Percentiles rank a stretch among this genome's conserved stretches.
Conservation (phyloP, 352 stramenopile genomes). For the Phytophthora capsici region DNA sequence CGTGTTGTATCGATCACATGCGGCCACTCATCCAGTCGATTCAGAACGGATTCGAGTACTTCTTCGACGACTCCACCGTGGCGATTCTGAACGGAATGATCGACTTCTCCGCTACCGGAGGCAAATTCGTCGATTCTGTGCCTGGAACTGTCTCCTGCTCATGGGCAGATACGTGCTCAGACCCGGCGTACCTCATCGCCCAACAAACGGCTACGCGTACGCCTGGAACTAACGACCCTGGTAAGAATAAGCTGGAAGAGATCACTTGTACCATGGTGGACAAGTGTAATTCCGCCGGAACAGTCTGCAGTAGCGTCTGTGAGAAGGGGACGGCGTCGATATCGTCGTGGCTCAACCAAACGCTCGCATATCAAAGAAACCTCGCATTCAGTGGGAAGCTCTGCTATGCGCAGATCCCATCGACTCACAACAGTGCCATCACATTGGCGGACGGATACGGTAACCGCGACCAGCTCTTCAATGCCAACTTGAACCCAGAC, state of each 20-base stretch:
- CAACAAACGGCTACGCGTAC: slow-evolving; percentile 36
- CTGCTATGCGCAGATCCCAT: slow-evolving; percentile 54
- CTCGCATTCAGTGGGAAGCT: slow-evolving; percentile 46
- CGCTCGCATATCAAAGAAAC: slow-evolving; percentile 54
- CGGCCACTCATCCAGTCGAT: slow-evolving; percentile 53
- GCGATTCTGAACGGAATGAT: slow-evolving; percentile 61
- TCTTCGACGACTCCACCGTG: slow-evolving; percentile 42
- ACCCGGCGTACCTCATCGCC: slow-evolving; percentile 40
- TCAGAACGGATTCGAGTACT: slow-evolving; percentile 42
- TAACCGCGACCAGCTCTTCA: slow-evolving; percentile 68
- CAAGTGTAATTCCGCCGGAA: slow-evolving; percentile 45
- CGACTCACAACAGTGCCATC: slow-evolving; percentile 72
- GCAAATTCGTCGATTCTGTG: slow-evolving; percentile 50
- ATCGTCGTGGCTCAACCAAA: slow-evolving; percentile 48
- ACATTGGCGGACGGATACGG: slow-evolving; percentile 60
- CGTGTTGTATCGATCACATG: slow-evolving; percentile 51
- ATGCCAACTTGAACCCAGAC: slow-evolving; percentile 44
- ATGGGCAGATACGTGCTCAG: slow-evolving; percentile 46
- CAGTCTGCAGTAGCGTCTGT: slow-evolving; percentile 55
- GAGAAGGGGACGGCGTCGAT: slow-evolving; percentile 43
- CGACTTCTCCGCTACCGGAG: slow-evolving; percentile 34
- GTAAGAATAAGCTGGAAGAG: slow-evolving; percentile 44
- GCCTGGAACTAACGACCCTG: slow-evolving; percentile 45
- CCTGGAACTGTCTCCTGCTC: slow-evolving; percentile 37
- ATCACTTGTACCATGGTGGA: slow-evolving; percentile 42